These are phyloP conservation scores for Chalciporus chontae DNA, from an alignment of 768 basidiomycete genomes.

Conservation along the genomic window DNA sequence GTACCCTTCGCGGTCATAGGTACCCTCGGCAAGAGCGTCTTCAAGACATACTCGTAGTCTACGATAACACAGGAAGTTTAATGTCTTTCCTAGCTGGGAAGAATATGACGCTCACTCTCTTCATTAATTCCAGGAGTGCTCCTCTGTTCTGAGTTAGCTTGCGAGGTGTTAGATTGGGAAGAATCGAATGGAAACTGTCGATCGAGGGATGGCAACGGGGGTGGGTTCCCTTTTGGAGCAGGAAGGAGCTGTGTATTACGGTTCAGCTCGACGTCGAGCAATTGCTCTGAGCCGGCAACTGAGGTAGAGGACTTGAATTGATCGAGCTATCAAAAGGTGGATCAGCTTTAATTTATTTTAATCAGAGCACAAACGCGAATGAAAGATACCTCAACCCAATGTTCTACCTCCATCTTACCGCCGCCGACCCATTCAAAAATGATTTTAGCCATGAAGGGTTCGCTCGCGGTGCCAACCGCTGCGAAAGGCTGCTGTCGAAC, in stretches of 20 bases:
- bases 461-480: conserved; percentile 38
- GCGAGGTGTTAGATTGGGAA: not conserved
- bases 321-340: conserved; percentile 38
- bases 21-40: conserved; percentile 36
- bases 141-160: conserved; percentile 1
- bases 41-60: conserved; percentile 35
- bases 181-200: conserved; percentile 9
- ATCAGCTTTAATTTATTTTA: not conserved
- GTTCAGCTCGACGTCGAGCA: conserved; percentile 48
- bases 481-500: conserved; percentile 39
- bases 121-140: conserved; percentile 6
- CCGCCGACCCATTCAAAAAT: conserved; percentile 39
- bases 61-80: not conserved
- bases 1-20: conserved; percentile 45
- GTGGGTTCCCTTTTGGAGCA: conserved; percentile 17
- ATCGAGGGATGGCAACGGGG: conserved; percentile 28
- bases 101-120: conserved; percentile 14
- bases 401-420: conserved; percentile 45
- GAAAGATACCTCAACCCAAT: conserved; percentile 49
- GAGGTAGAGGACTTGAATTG: conserved; percentile 34
- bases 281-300: conserved; percentile 45
- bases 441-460: conserved; percentile 43
- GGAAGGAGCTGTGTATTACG: conserved; percentile 39
- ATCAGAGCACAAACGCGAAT: not conserved
- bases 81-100: not conserved